phyloP scores from a whole-genome alignment of 805 yeast species.

The Ogataea trehalophila region DNA sequence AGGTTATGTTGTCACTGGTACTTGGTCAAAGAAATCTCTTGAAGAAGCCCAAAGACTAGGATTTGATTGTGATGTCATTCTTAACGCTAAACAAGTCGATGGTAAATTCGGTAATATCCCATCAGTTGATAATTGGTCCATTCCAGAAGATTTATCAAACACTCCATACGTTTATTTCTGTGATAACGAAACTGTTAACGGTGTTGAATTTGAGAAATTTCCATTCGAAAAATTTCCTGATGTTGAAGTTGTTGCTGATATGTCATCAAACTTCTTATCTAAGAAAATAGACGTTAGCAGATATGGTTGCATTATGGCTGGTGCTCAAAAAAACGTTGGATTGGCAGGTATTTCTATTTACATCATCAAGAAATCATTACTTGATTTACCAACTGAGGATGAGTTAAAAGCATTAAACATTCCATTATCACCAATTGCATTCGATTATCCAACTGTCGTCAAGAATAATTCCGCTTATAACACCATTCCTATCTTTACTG shows the following conservation, averaged over 20 bases:
- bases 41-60: conserved; percentile 89
- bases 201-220: conserved; percentile 65
- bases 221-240: conserved; percentile 56
- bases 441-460: conserved; percentile 81
- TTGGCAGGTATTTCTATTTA: conserved; percentile 92
- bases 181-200: conserved; percentile 97
- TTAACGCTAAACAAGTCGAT: conserved; percentile 52
- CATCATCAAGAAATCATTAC: conserved; percentile 76
- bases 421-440: conserved; percentile 86
- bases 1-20: conserved; percentile 86
- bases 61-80: conserved; percentile 61
- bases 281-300: conserved; percentile 74
- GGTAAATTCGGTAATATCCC: conserved; percentile 71
- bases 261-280: conserved; percentile 90
- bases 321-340: conserved; percentile 98
- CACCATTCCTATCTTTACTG: conserved; percentile 90
- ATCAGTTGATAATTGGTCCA: conserved; percentile 55
- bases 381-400: conserved; percentile 62
- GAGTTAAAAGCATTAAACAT: conserved; percentile 53
- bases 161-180: conserved; percentile 86
- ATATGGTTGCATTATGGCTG: conserved; percentile 90
- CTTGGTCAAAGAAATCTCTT: conserved; percentile 85
- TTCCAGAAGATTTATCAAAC: conserved; percentile 51
- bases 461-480: conserved; percentile 90
- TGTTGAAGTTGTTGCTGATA: conserved; percentile 85